A percentile compares a stretch with the other conserved stretches of the same genome.
Conservation (phyloP, 2,329 filamentous ascomycete genomes). For the Alternaria metachromatica region DNA sequence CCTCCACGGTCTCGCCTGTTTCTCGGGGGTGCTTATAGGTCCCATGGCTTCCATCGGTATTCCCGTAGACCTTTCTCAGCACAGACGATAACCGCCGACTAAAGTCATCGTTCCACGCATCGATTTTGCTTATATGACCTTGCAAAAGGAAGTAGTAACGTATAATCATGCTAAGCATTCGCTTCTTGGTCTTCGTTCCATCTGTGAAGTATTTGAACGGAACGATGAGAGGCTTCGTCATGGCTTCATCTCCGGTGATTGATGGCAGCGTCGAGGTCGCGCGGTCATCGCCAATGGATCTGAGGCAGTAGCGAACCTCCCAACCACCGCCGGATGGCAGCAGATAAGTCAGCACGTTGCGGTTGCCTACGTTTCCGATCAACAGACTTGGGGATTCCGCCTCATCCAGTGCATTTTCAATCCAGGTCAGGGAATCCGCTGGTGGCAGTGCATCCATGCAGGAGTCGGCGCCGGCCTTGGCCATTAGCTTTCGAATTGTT, state of each 20-base stretch:
- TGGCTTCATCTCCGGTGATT: slow-evolving; percentile 6
- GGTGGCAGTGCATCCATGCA: slow-evolving; percentile 11
- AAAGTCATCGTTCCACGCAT: slow-evolving; percentile 6
- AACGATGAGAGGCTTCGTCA: slow-evolving; percentile 4
- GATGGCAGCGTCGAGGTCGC: background rate
- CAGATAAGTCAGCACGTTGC: slow-evolving; percentile 14
- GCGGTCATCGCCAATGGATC: background rate
- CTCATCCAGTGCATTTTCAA: background rate
- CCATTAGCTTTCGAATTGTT: slow-evolving; percentile 2
- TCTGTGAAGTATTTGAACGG: slow-evolving; percentile 13
- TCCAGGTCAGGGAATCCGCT: slow-evolving; percentile 11
- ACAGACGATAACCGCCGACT: background rate
- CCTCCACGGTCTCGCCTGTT: slow-evolving; percentile 4
- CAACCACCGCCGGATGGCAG: slow-evolving; percentile 6
- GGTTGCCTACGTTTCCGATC: background rate
- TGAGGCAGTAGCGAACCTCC: slow-evolving; percentile 11
- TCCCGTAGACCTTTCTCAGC: slow-evolving; percentile 1
- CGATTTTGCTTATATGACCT: slow-evolving; percentile 1
- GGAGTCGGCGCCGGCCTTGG: slow-evolving; percentile 1
- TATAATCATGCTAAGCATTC: slow-evolving; percentile 12
- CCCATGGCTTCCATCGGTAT: background rate
- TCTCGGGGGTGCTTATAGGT: background rate
- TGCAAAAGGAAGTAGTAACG: slow-evolving; percentile 15
- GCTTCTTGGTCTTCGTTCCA: slow-evolving; percentile 1
- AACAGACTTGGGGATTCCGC: slow-evolving; percentile 1